A percentile compares a stretch with the other conserved stretches of the same genome.
Evolutionary conservation across 768 basidiomycete species (phyloP).

Genomic region (Amanita molliuscula): DNA sequence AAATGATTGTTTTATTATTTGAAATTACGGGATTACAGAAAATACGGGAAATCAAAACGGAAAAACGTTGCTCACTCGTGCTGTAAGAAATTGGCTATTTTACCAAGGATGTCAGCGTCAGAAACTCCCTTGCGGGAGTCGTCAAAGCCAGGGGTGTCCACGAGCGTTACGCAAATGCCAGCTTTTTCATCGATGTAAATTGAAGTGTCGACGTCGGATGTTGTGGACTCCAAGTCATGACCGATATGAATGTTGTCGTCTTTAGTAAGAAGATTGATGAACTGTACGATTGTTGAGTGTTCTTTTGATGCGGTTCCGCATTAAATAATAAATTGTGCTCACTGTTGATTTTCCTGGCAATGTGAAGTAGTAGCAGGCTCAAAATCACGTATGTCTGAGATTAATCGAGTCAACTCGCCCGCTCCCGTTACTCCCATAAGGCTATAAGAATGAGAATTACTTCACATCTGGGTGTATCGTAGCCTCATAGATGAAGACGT

Average conservation of each 20-base stretch:
- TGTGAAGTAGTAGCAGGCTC: not conserved
- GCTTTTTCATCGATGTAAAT: not conserved
- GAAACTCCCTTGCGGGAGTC: conserved; percentile 18
- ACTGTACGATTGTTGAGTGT: conserved; percentile 15
- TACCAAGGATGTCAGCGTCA: conserved; percentile 25
- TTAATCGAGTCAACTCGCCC: not conserved
- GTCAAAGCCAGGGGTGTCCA: conserved; percentile 37
- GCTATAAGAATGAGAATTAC: not conserved
- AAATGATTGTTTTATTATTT: not conserved
- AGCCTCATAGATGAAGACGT: not conserved
- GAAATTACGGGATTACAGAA: too few relatives aligned
- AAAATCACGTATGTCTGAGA: too few relatives aligned
- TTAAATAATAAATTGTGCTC: not conserved
- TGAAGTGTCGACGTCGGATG: conserved; percentile 16
- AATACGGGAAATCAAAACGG: not conserved
- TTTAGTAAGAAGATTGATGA: conserved; percentile 28
- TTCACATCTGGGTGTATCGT: not conserved
- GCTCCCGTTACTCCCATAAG: not conserved
- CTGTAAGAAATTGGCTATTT: conserved; percentile 18
- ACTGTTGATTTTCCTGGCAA: not conserved
- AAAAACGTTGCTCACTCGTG: conserved; percentile 9
- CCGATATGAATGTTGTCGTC: conserved; percentile 26
- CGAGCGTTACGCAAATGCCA: conserved; percentile 16
- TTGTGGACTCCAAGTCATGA: conserved; percentile 28
- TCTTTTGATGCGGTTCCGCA: not conserved